Base-by-base conservation (phyloP, 257 asterid species). In the Oldenlandia corymbosa region DNA sequence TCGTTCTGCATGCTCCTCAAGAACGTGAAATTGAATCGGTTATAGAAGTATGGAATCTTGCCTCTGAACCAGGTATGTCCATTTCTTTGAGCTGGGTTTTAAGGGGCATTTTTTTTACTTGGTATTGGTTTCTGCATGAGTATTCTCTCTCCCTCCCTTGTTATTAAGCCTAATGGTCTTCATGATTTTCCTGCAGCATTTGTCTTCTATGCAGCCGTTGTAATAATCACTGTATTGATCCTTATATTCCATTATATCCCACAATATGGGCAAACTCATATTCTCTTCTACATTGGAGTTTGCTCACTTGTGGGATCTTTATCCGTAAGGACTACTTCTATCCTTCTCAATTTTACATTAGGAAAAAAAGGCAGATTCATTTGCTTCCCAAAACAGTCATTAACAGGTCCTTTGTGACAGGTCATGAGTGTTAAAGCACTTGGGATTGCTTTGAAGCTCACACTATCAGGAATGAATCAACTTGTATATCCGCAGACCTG, bases 351-450 rank as follows among this genome's bases (percentile, higher is more conserved):
- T n/a, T n/a, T n/a, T n/a, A n/a, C n/a, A n/a, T n/a, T n/a, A n/a
- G n/a, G n/a, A 23, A 26, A 18, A 36, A 46, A 57, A n/a, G 46
- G n/a, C 53, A 24, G 17, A 48, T 37, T 28, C 48, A n/a, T 58
- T 26, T 49, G 10, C 34, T 45, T 55, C 60, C 58, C 58, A 21
- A 13, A 66, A 63, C 34, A 58, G 42, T 55, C 61, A 26, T 27
- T 67, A 46, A 62, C 39, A 48, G 24, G 48, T 60, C 34, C 72
- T 51, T 30, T 39, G 23, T 81, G 72, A 64, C 88, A 92, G 99
- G 97, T 92, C 20, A 92, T 89, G 99, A 92, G 99, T 67, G 97
- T 92, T 52, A 87, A 92, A 76, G 97, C 96, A 47, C 78, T 92
- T 30, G 96, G 97, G 71, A 89, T 89, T 78, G 99, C 97, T 66